Evolutionary conservation across 1,284 basidiomycete species (phyloP).

Genomic region (Coriolopsis trogii): DNA sequence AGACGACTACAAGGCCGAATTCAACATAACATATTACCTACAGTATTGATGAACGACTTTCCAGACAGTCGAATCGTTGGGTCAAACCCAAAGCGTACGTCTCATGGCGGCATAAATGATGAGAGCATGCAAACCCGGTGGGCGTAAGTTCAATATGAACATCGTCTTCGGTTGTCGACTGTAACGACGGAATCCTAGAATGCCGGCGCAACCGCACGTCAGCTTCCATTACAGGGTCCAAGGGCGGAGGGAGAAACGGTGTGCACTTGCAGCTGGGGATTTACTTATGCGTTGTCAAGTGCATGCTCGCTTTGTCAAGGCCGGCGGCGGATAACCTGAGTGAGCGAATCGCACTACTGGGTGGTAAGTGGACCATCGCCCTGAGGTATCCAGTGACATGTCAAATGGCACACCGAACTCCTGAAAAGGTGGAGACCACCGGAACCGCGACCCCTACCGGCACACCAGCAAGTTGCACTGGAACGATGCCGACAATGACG

Average conservation of each 20-base stretch:
- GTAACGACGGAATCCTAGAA: no score
- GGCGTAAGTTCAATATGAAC: constrained; percentile 37
- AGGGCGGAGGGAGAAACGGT: constrained; percentile 20
- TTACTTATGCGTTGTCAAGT: constrained; percentile 43
- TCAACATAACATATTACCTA: no score
- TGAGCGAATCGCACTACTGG: neutral
- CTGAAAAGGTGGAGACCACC: constrained; percentile 6
- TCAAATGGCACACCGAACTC: neutral
- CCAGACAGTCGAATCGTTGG: constrained; percentile 36
- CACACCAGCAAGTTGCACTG: neutral
- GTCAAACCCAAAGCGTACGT: constrained; percentile 47
- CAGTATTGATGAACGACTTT: no score
- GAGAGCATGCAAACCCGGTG: constrained; percentile 39
- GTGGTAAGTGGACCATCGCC: constrained; percentile 4
- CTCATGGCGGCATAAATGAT: constrained; percentile 44
- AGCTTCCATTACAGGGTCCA: constrained; percentile 17
- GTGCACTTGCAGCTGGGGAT: constrained; percentile 44
- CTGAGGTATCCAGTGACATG: neutral
- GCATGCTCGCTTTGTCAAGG: constrained; percentile 46
- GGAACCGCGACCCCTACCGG: constrained; percentile 3
- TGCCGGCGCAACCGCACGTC: neutral
- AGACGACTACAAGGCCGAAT: no score
- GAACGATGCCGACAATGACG: neutral
- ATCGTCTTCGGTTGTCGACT: no score
- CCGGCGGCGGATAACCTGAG: constrained; percentile 23